Evolutionary conservation across 345 rosid species (phyloP).

Genomic region (Reutealis trisperma): DNA sequence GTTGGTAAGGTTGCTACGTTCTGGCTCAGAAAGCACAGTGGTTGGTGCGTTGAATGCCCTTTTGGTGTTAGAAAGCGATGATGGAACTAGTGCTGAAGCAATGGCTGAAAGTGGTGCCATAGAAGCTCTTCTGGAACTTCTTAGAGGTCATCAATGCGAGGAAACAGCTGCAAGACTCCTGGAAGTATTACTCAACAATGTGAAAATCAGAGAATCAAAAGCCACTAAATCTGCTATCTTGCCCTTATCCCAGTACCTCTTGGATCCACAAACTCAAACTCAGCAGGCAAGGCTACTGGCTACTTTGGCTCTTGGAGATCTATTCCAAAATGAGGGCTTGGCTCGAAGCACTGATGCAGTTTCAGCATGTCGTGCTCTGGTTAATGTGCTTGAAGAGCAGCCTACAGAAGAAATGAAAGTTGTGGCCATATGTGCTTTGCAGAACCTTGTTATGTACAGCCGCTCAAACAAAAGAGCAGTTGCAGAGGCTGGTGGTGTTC

Average conservation of each 20-base stretch:
- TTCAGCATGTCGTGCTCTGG: slow-evolving; percentile 96
- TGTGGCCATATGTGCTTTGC: slow-evolving; percentile 96
- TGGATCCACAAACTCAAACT: slow-evolving; percentile 98
- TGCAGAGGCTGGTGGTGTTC: slow-evolving; percentile 99
- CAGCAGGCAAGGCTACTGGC: slow-evolving; percentile 94
- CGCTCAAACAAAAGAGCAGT: slow-evolving; percentile 97
- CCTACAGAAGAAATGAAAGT: slow-evolving; percentile 99
- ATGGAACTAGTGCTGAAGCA: slow-evolving; percentile 94
- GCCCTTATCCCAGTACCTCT: slow-evolving; percentile 91
- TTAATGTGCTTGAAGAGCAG: slow-evolving; percentile 97
- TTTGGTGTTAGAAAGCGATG: slow-evolving; percentile 94
- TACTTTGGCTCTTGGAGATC: slow-evolving; percentile 94
- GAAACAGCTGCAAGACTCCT: slow-evolving; percentile 95
- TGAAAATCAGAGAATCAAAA: slow-evolving; percentile 93
- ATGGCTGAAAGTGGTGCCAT: slow-evolving; percentile 99
- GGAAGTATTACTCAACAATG: slow-evolving; percentile 92
- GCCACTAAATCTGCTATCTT: slow-evolving; percentile 84
- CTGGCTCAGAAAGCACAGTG: slow-evolving; percentile 81
- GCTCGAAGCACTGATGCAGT: slow-evolving; percentile 95
- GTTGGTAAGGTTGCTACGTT: slow-evolving; percentile 82
- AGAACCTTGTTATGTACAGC: slow-evolving; percentile 95
- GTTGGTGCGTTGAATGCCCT: slow-evolving; percentile 91
- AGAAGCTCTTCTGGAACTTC: slow-evolving; percentile 95
- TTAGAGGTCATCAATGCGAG: slow-evolving; percentile 93
- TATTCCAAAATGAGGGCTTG: slow-evolving; percentile 94